Base-by-base conservation (phyloP, 768 basidiomycete genomes). In the Xerocomellus amylosporus region DNA sequence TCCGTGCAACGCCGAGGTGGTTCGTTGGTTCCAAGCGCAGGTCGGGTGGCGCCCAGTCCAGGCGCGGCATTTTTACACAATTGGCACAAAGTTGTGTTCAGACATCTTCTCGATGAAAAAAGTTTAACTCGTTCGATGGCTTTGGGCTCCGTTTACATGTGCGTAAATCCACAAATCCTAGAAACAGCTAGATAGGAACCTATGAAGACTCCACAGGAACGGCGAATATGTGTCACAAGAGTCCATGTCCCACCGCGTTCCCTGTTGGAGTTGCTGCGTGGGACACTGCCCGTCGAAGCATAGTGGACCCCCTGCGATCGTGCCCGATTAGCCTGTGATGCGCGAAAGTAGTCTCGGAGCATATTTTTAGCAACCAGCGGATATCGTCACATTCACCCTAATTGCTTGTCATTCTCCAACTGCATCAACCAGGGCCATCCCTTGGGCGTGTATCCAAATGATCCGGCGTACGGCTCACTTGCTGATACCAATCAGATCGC, bases 21-120 rank as follows among this genome's bases (percentile, higher is more conserved):
- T 59, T 37, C 24, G 24, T 37, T 41, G 34, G 46, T 39, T 3
- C 17, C 7, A 36, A 26, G 24, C 26, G 49, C 49, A 33, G 33
- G 33, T 10, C 13, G 3, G 9, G 58, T 59, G 58, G 58, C 58
- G 58, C n/a, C 2, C 39, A 5, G 37, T 37, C 37, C 36, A 37
- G 10, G n/a, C 58, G 44, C 46, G 50, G 57, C 46, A 36, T 24
- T 33, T 53, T 51, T 49, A 46, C 31, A 34, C 53, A 10, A 38
- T 14, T 33, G 13, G 13, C 37, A 24, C 52, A 40, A 48, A 26
- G 46, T 39, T 5, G 17, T 15, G 42, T 24, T 26, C 17, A 14
- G 14, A 14, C 14, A 4, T 24, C 19, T 19, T 24, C n/a, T 41
- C n/a, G 9, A 19, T 28, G 26, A 19, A 39, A 47, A 13, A 8